Conservation (phyloP, 2,329 filamentous ascomycete species). For the Pseudocercospora musae region DNA sequence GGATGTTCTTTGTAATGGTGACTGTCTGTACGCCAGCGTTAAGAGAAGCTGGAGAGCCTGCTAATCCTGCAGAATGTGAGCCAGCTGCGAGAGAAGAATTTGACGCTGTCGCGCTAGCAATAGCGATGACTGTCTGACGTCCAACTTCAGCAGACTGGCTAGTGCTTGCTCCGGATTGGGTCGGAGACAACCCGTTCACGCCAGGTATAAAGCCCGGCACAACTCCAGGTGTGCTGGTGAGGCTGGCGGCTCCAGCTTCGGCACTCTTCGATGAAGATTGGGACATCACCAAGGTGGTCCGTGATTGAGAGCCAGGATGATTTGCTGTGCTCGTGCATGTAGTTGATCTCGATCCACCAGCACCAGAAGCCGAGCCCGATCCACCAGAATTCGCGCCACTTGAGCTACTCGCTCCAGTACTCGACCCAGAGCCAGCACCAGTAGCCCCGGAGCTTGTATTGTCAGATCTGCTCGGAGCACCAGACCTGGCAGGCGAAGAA, state of each 20-base stretch:
- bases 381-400: neutral
- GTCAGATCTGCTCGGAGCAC: neutral
- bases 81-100: neutral
- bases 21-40: conserved; percentile 7
- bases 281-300: neutral
- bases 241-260: neutral
- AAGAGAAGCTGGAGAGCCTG: neutral
- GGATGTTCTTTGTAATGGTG: conserved; percentile 8
- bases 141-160: neutral
- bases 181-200: neutral
- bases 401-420: neutral
- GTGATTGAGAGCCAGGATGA: neutral
- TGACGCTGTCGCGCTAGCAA: neutral
- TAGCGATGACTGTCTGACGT: neutral
- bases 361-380: neutral
- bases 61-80: conserved; percentile 10
- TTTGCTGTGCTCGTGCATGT: neutral
- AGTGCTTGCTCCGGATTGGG: neutral
- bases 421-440: neutral
- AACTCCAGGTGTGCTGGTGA: neutral
- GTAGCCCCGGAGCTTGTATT: neutral
- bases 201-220: neutral
- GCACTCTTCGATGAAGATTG: neutral
- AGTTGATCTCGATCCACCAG: conserved; percentile 1
- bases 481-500: neutral